Evolutionary conservation across 78 protist species (phyloP).

Genomic region (Cavenderia fasciculata): DNA sequence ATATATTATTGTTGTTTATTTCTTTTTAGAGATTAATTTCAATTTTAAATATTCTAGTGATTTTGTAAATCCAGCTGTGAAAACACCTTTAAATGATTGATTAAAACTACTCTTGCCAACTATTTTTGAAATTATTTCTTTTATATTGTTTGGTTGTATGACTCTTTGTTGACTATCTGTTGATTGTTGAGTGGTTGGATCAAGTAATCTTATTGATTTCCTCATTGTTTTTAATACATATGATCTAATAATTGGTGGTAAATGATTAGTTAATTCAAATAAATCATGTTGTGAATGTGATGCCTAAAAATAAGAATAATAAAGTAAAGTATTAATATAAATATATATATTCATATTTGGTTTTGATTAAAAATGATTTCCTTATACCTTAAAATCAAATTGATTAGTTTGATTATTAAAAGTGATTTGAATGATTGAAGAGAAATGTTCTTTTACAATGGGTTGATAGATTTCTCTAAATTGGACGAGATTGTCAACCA

Average conservation of each 20-base stretch:
- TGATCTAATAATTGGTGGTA: constrained; percentile 12
- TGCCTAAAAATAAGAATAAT: background rate
- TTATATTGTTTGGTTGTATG: background rate
- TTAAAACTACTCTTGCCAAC: constrained; percentile 23
- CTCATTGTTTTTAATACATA: background rate
- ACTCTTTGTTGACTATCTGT: background rate
- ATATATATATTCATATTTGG: background rate
- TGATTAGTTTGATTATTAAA: background rate
- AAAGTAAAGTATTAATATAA: background rate
- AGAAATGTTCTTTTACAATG: background rate
- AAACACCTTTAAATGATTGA: constrained; percentile 41
- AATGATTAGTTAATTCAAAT: background rate
- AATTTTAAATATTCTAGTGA: constrained; percentile 22
- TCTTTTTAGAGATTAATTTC: background rate
- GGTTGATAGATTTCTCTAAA: constrained; percentile 35
- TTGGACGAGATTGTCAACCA: constrained; percentile 17
- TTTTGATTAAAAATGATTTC: background rate
- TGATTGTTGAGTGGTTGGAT: background rate
- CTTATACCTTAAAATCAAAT: background rate
- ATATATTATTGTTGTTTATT: too few relatives aligned
- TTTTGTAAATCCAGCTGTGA: constrained; percentile 45
- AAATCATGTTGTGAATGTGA: background rate
- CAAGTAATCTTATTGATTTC: background rate
- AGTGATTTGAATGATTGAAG: background rate
- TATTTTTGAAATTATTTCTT: background rate